Evolutionary conservation across 1,139 yeast genomes (phyloP).

Genomic region (Yarrowia galli): DNA sequence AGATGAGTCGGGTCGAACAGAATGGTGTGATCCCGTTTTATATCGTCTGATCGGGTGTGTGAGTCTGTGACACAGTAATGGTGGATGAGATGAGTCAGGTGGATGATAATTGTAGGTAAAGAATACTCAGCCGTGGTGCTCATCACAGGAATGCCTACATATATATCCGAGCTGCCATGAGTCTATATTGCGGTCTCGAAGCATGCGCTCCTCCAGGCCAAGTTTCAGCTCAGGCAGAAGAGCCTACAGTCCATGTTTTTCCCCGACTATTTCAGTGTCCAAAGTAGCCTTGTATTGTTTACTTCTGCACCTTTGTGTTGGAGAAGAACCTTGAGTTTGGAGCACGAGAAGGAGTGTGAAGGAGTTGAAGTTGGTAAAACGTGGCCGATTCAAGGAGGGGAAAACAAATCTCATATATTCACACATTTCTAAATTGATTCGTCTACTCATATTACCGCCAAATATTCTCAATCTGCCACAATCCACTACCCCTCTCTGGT

Average conservation of each 20-base stretch:
- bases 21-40: not conserved
- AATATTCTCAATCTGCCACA: not conserved
- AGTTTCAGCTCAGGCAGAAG: not conserved
- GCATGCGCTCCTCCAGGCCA: not conserved
- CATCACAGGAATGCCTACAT: not conserved
- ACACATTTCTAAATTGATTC: not conserved
- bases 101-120: too few species aligned
- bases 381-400: not conserved
- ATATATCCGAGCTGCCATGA: not conserved
- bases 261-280: conserved; percentile 16
- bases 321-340: conserved; percentile 13
- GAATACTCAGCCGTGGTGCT: too few species aligned
- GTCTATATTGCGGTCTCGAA: not conserved
- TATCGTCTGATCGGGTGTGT: not conserved
- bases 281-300: conserved; percentile 9
- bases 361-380: too few species aligned
- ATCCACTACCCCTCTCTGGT: not conserved
- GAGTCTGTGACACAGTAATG: not conserved
- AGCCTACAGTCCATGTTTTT: conserved; percentile 28
- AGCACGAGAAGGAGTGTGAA: not conserved
- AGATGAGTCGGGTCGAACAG: not conserved
- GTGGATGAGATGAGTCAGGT: not conserved
- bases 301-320: not conserved
- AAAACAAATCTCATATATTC: not conserved
- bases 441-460: not conserved